Evolutionary conservation across 2,329 filamentous ascomycete species (phyloP).

Genomic region (Ascocoryne sarcoides): DNA sequence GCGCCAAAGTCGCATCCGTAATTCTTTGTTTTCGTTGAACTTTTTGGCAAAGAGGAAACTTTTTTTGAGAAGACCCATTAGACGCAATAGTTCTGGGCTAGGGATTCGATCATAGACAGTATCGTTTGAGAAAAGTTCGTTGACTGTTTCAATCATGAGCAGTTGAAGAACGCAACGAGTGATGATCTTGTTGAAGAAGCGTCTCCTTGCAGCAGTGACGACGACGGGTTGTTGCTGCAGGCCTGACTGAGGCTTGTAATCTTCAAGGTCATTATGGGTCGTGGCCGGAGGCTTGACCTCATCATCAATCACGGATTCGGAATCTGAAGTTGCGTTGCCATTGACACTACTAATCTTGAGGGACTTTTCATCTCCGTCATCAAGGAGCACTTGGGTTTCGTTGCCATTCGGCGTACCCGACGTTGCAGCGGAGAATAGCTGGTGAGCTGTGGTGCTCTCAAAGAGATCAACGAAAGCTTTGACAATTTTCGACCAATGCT

Average conservation of each 20-base stretch:
- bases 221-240: slow-evolving; percentile 83
- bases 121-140: slow-evolving; percentile 96
- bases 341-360: slow-evolving; percentile 52
- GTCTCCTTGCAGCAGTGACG: slow-evolving; percentile 83
- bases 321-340: slow-evolving; percentile 27
- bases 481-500: slow-evolving; percentile 92
- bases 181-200: slow-evolving; percentile 99
- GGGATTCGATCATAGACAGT: slow-evolving; percentile 90
- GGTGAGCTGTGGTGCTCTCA: slow-evolving; percentile 85
- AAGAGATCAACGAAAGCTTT: slow-evolving; percentile 95
- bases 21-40: slow-evolving; percentile 96
- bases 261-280: slow-evolving; percentile 44
- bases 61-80: slow-evolving; percentile 93
- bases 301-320: slow-evolving; percentile 25
- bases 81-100: slow-evolving; percentile 74
- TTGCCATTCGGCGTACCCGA: slow-evolving; percentile 45
- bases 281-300: slow-evolving; percentile 23
- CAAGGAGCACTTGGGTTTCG: slow-evolving; percentile 32
- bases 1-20: slow-evolving; percentile 87
- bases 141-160: slow-evolving; percentile 98
- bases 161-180: slow-evolving; percentile 95
- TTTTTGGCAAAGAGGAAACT: slow-evolving; percentile 93
- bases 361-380: slow-evolving; percentile 38
- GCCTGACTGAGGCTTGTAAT: slow-evolving; percentile 71
- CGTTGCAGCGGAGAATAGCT: slow-evolving; percentile 80